Evolutionary conservation across 495 filamentous ascomycete genomes (phyloP).

Genomic region (Podospora conica): DNA sequence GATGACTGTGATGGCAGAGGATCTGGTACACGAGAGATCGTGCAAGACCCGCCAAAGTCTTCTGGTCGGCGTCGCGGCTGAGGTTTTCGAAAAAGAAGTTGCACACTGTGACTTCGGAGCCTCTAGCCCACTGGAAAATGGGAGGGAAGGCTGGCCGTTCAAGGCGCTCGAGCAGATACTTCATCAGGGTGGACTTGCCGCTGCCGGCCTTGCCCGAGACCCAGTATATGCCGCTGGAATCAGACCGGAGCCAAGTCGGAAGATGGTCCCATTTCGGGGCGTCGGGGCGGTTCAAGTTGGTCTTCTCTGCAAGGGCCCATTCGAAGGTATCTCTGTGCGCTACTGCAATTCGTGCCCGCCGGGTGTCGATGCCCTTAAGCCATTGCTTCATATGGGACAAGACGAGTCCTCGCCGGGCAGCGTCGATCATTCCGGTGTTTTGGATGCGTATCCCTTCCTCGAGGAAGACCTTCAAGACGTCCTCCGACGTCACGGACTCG

Average conservation of each 20-base stretch:
- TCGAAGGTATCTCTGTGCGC: background rate
- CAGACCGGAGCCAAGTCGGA: background rate
- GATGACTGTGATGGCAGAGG: background rate
- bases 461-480: background rate
- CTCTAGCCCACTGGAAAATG: background rate
- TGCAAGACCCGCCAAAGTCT: background rate
- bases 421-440: background rate
- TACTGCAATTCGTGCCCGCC: background rate
- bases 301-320: background rate
- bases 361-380: background rate
- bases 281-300: too few species aligned
- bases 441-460: background rate
- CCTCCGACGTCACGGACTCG: background rate
- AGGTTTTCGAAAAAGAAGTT: background rate
- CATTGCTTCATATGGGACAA: background rate
- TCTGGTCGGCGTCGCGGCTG: background rate
- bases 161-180: slow-evolving; percentile 18
- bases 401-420: background rate
- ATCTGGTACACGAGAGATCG: background rate
- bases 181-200: slow-evolving; percentile 40
- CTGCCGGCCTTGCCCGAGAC: slow-evolving; percentile 35
- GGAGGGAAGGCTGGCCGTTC: background rate
- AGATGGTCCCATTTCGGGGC: background rate
- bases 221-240: slow-evolving; percentile 18
- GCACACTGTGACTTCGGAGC: background rate